Evolutionary conservation across 495 filamentous ascomycete species (phyloP).

Genomic region (Xylaria intraflava): DNA sequence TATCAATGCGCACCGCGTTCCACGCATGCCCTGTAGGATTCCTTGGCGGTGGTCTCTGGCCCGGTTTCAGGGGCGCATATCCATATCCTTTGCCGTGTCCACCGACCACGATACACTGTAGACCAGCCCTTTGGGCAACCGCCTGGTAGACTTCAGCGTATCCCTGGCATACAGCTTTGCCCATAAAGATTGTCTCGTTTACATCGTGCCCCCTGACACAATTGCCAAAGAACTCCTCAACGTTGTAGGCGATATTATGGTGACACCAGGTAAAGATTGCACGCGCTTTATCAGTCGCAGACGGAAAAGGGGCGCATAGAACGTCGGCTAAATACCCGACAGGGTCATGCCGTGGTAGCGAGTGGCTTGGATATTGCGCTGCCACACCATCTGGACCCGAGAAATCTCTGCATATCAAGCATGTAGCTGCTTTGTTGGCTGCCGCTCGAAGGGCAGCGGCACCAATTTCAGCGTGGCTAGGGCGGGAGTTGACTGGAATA

Average conservation of each 20-base stretch:
- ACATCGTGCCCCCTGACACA: slow-evolving; percentile 59
- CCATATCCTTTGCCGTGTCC: slow-evolving; percentile 90
- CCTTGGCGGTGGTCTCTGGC: slow-evolving; percentile 49
- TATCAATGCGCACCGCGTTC: slow-evolving; percentile 85
- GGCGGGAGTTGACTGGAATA: slow-evolving; percentile 41
- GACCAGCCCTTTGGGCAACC: slow-evolving; percentile 65
- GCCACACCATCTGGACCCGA: slow-evolving; percentile 73
- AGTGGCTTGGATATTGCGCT: slow-evolving; percentile 63
- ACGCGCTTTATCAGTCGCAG: slow-evolving; percentile 80
- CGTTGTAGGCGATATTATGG: slow-evolving; percentile 86
- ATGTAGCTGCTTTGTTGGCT: slow-evolving; percentile 35
- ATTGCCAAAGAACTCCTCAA: slow-evolving; percentile 64
- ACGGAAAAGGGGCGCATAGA: slow-evolving; percentile 73
- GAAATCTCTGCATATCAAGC: slow-evolving; percentile 82
- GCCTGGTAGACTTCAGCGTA: slow-evolving; percentile 78
- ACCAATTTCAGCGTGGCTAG: slow-evolving; percentile 36
- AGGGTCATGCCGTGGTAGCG: slow-evolving; percentile 58
- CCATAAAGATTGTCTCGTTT: slow-evolving; percentile 57
- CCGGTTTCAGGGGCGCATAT: slow-evolving; percentile 47
- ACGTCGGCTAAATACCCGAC: slow-evolving; percentile 63
- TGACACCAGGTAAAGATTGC: slow-evolving; percentile 93
- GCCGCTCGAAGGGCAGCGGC: slow-evolving; percentile 27
- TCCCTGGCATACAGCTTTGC: slow-evolving; percentile 83
- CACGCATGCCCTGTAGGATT: slow-evolving; percentile 66
- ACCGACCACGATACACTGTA: slow-evolving; percentile 60